Percentiles rank a stretch among this genome's conserved stretches.
These are phyloP conservation scores for Candida sithepensis DNA, from an alignment of 805 yeast species.

Conservation along the genomic window DNA sequence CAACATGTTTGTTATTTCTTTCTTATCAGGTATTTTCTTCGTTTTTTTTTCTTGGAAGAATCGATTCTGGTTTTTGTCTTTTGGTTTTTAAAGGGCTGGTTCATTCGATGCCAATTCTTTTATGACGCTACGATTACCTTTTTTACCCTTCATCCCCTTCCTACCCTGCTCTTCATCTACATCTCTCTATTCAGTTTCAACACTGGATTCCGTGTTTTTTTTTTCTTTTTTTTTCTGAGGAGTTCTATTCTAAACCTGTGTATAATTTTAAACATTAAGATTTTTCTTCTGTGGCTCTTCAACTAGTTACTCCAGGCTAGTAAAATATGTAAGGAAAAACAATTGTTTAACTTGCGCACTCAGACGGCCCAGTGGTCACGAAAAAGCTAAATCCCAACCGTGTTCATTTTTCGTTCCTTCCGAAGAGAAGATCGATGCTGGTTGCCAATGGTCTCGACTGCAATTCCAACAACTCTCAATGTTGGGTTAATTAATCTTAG, in stretches of 20 bases:
- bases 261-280: neutral
- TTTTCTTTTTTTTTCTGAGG: neutral
- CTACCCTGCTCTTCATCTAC: neutral
- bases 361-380: too few species aligned
- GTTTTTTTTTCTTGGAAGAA: neutral
- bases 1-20: neutral
- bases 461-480: neutral
- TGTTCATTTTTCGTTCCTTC: too few species aligned
- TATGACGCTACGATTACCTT: constrained; percentile 1
- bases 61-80: neutral
- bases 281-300: neutral
- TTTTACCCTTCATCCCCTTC: neutral
- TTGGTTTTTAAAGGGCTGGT: neutral
- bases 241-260: neutral
- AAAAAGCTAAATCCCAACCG: too few species aligned
- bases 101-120: neutral
- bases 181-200: neutral
- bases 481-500: constrained; percentile 12
- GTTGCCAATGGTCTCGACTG: too few species aligned
- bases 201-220: neutral
- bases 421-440: too few species aligned
- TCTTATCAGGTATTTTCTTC: neutral
- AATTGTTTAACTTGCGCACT: too few species aligned
- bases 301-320: too few species aligned
- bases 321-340: too few species aligned